Evolutionary conservation across 1,284 basidiomycete genomes (phyloP), one percentile per base, ranked within the genome.

Genomic region (Austropuccinia psidii): DNA sequence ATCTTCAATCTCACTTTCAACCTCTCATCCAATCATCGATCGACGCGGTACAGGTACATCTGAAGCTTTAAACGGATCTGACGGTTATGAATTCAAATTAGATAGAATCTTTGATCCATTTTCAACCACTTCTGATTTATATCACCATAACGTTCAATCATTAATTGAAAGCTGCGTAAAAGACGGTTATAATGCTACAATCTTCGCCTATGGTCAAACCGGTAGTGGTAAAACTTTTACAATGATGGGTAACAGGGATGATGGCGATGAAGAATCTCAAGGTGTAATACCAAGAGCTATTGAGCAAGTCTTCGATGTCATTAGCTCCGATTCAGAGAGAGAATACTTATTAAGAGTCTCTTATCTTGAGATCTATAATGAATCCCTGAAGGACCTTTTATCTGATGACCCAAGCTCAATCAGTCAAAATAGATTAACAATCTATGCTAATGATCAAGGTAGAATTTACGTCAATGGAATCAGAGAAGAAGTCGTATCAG

Each of bases 231-330:
- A 96, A 84, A 96, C 93, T 0, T 93, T 90, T 79, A 96, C 93
- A 17, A 73, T 73, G 70, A 86, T 85, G 7, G 58, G 69, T 11
- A 41, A 31, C 3, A 43, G 39, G 31, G 35, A 72, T 52, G 64
- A 41, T 24, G 95, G 95, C 11, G 87, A 86, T 43, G 87, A 88
- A 11, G 84, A 86, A 2, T 89, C 97, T 77, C 93, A 93, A 0
- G 95, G 95, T 74, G 94, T 98, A 76, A 97, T 98, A 74, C 93
- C 94, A 0, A 87, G 91, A 31, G 88, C 94, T 0, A 90, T 98
- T 19, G 82, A 83, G 49, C 83, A 85, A 58, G 82, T 86, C 5
- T 86, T 85, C 73, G 79, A 84, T 84, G 74, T 82, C 81, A 43
- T 79, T 79, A 27, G 82, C 82, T 64, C 75, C 80, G 79, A 79